These are phyloP conservation scores for Remersonia thermophila DNA, from an alignment of 2,329 filamentous ascomycete genomes.

Conservation along the genomic window DNA sequence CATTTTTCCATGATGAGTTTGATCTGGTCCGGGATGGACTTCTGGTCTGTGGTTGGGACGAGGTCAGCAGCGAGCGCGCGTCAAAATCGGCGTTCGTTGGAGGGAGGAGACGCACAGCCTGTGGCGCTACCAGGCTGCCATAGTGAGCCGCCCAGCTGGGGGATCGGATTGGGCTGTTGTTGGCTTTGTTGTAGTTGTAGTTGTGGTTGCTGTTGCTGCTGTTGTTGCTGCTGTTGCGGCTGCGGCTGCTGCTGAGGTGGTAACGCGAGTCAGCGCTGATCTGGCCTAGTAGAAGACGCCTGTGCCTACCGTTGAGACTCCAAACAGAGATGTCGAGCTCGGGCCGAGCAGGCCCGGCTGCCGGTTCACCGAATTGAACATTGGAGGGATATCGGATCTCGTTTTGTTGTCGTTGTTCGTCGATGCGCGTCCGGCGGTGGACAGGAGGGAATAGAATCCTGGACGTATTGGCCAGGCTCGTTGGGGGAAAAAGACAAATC, in stretches of 20 bases:
- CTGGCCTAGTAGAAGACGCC: slow-evolving; percentile 3
- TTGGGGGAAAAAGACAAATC: no score
- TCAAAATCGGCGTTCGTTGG: background rate
- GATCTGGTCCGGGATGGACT: slow-evolving; percentile 64
- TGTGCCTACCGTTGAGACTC: no score
- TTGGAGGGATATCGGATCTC: no score
- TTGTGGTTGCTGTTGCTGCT: slow-evolving; percentile 27
- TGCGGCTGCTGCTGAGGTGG: slow-evolving; percentile 26
- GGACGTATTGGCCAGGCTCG: no score
- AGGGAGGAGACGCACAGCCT: slow-evolving; percentile 26
- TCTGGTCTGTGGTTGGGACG: slow-evolving; percentile 42
- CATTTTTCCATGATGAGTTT: slow-evolving; percentile 59
- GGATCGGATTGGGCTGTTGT: slow-evolving; percentile 16
- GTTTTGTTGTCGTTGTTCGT: no score
- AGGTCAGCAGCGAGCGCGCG: background rate
- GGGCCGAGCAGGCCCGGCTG: no score
- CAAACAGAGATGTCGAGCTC: no score
- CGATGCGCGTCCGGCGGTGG: no score
- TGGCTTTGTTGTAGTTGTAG: slow-evolving; percentile 24
- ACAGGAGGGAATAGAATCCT: no score
- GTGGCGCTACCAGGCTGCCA: slow-evolving; percentile 41
- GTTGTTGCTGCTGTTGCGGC: slow-evolving; percentile 24
- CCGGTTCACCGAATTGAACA: no score
- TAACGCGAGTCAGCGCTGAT: slow-evolving; percentile 7
- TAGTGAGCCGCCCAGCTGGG: slow-evolving; percentile 35